Percentiles rank a stretch among this genome's conserved stretches.
Evolutionary conservation across 225 moss, liverwort and hornwort genomes (phyloP).

Genomic region (Rhytidiadelphus loreus): DNA sequence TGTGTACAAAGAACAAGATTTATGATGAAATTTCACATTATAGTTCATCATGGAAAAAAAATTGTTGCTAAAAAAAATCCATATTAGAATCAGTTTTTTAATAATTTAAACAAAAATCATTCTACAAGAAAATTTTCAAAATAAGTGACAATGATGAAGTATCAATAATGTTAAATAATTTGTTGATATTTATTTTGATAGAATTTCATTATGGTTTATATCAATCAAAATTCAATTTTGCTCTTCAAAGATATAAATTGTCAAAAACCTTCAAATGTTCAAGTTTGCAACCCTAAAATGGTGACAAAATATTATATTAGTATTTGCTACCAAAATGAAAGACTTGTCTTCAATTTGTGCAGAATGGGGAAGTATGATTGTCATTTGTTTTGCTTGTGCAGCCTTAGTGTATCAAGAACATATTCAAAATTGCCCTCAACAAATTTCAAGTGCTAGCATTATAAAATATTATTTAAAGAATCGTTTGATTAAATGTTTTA

Average conservation of each 20-base stretch:
- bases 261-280: neutral
- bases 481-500: neutral
- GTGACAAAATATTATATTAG: neutral
- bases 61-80: too few relatives aligned
- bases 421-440: neutral
- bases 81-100: too few relatives aligned
- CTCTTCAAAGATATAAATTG: neutral
- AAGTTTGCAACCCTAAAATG: constrained; percentile 5
- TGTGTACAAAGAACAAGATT: neutral
- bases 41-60: too few relatives aligned
- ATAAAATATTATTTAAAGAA: neutral
- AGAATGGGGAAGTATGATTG: constrained; percentile 11
- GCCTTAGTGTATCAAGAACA: constrained; percentile 19
- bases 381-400: constrained; percentile 17
- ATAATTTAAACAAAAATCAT: neutral
- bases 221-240: neutral
- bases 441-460: neutral
- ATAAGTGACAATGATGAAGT: neutral
- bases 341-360: neutral
- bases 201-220: neutral
- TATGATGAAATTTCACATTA: neutral
- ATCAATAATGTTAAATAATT: neutral
- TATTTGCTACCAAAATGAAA: neutral
- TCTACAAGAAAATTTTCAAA: neutral
- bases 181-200: neutral